A percentile compares a stretch with the other conserved stretches of the same genome.
Conservation (phyloP, 2,329 filamentous ascomycete genomes). For the Paraconiothyrium sp. region DNA sequence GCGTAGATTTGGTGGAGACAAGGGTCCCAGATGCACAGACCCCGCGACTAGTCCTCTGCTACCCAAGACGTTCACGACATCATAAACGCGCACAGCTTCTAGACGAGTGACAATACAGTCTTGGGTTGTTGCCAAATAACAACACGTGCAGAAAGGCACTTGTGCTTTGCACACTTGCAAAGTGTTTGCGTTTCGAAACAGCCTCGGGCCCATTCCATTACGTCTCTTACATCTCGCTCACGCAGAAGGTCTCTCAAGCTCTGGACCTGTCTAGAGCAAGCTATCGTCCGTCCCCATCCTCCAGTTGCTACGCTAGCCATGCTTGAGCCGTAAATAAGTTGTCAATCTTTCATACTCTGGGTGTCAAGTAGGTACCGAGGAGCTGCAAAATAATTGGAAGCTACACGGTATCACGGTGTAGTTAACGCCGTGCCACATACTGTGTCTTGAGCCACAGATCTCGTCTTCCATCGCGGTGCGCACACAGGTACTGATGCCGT, state of each 20-base stretch:
- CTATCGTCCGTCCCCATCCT: neutral
- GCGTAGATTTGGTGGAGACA: neutral
- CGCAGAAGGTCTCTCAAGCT: neutral
- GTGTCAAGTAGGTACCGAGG: neutral
- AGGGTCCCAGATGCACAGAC: neutral
- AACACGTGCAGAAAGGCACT: neutral
- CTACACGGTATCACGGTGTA: slow-evolving; percentile 5
- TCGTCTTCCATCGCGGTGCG: neutral
- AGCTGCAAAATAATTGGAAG: neutral
- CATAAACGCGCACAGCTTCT: neutral
- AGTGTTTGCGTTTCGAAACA: neutral
- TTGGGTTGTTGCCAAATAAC: neutral
- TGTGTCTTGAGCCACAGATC: neutral
- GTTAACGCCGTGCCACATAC: neutral
- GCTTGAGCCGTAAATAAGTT: neutral
- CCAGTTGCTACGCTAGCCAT: neutral
- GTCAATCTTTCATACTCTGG: neutral
- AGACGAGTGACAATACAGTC: neutral
- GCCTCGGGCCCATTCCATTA: neutral
- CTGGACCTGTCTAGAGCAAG: neutral
- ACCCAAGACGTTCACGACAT: neutral
- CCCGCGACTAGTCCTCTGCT: neutral
- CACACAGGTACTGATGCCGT: slow-evolving; percentile 4
- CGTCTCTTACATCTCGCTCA: neutral
- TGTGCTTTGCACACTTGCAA: neutral